Evolutionary conservation across 2,329 filamentous ascomycete species (phyloP).

Genomic region (Apiospora marii): DNA sequence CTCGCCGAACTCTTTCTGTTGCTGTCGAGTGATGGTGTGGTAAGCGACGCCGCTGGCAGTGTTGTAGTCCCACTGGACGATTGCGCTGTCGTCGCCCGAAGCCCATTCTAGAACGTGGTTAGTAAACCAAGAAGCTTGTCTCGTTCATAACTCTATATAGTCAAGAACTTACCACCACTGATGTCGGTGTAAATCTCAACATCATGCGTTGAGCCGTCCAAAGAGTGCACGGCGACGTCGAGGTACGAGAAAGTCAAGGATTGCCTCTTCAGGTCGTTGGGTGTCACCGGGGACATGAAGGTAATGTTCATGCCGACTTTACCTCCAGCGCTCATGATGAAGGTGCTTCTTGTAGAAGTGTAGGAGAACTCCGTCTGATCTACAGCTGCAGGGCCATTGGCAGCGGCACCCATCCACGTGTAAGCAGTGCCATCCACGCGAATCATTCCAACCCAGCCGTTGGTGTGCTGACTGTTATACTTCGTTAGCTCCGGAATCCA

Average conservation of each 20-base stretch:
- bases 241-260: constrained; percentile 77
- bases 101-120: constrained; percentile 67
- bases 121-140: neutral
- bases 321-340: constrained; percentile 69
- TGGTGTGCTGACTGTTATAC: constrained; percentile 56
- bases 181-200: constrained; percentile 79
- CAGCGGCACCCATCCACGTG: constrained; percentile 72
- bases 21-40: constrained; percentile 67
- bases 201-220: constrained; percentile 68
- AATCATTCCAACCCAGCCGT: constrained; percentile 74
- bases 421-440: constrained; percentile 70
- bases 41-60: constrained; percentile 62
- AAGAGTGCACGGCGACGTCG: constrained; percentile 66
- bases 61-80: constrained; percentile 69
- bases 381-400: constrained; percentile 54
- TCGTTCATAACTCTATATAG: constrained; percentile 10
- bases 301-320: constrained; percentile 71
- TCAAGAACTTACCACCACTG: constrained; percentile 62
- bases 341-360: constrained; percentile 76
- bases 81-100: constrained; percentile 64
- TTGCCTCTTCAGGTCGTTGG: constrained; percentile 70
- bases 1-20: constrained; percentile 74
- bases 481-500: constrained; percentile 29
- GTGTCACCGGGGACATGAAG: constrained; percentile 75
- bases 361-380: constrained; percentile 72